Evolutionary conservation across 176 grass and related monocot species (phyloP).

Genomic region (Secale cereale): DNA sequence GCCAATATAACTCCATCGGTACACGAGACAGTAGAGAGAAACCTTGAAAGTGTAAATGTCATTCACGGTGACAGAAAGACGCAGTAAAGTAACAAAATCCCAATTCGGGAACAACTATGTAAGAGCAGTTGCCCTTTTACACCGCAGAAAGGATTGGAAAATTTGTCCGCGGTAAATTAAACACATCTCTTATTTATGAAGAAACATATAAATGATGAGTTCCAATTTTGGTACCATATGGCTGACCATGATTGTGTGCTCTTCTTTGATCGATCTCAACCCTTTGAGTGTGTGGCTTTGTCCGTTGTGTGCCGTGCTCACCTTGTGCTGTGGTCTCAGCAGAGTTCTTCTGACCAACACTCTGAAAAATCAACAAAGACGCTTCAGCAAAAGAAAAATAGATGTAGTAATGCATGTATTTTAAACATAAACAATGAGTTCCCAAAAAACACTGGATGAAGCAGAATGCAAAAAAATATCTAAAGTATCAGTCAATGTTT

Average conservation of each 20-base stretch:
- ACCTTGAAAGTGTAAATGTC: neutral
- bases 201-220: conserved; percentile 13
- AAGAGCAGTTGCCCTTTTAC: neutral
- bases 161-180: neutral
- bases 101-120: neutral
- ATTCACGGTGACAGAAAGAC: neutral
- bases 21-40: neutral
- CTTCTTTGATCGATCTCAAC: conserved; percentile 39
- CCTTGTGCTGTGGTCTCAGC: conserved; percentile 30
- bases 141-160: neutral
- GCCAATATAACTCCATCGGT: neutral
- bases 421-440: neutral
- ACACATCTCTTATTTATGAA: neutral
- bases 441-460: neutral
- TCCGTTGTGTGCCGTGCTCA: conserved; percentile 44
- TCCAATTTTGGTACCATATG: conserved; percentile 41
- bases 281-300: conserved; percentile 36
- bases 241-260: conserved; percentile 29
- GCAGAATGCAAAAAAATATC: neutral
- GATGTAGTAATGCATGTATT: neutral
- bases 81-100: neutral
- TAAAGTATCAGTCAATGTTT: neutral
- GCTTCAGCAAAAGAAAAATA: neutral
- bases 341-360: conserved; percentile 40
- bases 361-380: conserved; percentile 34